Evolutionary conservation across 1,284 basidiomycete species (phyloP).

Genomic region (Puccinia hordei): DNA sequence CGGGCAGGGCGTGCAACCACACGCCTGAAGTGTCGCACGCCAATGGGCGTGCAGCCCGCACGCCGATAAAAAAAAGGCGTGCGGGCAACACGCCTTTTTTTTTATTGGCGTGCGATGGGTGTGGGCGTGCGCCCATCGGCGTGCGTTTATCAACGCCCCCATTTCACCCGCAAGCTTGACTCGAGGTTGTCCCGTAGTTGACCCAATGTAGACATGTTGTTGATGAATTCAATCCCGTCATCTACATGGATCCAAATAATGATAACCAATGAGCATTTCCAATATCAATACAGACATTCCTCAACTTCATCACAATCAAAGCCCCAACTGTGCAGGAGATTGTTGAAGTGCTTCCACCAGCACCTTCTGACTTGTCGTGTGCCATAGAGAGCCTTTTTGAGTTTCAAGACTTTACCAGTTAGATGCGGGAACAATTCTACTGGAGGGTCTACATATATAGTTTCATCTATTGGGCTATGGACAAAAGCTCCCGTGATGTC

Average conservation of each 20-base stretch:
- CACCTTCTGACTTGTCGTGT: neutral
- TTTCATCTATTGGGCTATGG: slow-evolving; percentile 8
- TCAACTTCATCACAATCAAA: neutral
- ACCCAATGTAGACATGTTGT: neutral
- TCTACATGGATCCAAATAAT: slow-evolving; percentile 17
- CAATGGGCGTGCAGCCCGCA: too few species aligned
- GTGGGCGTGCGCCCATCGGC: too few species aligned
- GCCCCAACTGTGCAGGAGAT: neutral
- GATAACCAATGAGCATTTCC: neutral
- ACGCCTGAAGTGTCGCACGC: too few species aligned
- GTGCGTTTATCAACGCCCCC: too few species aligned
- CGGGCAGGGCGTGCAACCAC: too few species aligned
- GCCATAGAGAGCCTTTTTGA: too few species aligned
- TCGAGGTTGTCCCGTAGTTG: neutral
- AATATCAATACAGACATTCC: neutral
- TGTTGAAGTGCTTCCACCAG: slow-evolving; percentile 1
- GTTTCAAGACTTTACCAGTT: neutral
- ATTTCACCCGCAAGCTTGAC: neutral
- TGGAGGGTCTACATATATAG: neutral
- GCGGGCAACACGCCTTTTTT: too few species aligned
- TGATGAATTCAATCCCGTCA: neutral
- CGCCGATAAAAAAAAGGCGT: too few species aligned
- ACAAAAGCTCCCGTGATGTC: slow-evolving; percentile 8
- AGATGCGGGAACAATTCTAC: neutral
- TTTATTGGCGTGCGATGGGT: too few species aligned